Percentiles rank a stretch among this genome's conserved stretches.
phyloP scores from a whole-genome alignment of 495 filamentous ascomycete species.

The Evansstolkia leycettana region DNA sequence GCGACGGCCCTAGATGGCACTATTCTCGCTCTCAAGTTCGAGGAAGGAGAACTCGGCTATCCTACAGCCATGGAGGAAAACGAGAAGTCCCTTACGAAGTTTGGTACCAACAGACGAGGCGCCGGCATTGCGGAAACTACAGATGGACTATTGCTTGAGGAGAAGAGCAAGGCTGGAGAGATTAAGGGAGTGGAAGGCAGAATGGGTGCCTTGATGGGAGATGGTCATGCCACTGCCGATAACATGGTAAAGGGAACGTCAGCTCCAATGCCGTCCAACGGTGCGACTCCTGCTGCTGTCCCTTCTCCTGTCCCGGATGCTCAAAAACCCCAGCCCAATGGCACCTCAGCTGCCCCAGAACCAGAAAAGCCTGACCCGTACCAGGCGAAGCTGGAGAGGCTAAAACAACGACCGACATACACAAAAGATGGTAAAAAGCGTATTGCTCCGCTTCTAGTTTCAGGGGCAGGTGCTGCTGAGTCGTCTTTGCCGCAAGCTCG shows the following conservation, averaged over 20 bases:
- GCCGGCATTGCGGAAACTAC: conserved; percentile 85
- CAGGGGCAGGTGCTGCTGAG: conserved; percentile 66
- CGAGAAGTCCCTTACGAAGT: conserved; percentile 83
- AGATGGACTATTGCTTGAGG: conserved; percentile 75
- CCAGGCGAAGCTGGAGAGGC: conserved; percentile 55
- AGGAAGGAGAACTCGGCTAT: conserved; percentile 61
- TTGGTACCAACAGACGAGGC: conserved; percentile 71
- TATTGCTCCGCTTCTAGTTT: conserved; percentile 83
- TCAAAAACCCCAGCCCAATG: conserved; percentile 28
- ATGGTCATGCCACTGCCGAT: conserved; percentile 31
- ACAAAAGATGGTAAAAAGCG: conserved; percentile 97
- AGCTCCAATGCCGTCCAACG: conserved; percentile 23
- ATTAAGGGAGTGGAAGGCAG: conserved; percentile 77
- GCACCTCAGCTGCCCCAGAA: conserved; percentile 28
- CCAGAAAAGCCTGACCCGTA: conserved; percentile 47
- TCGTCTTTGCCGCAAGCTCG: conserved; percentile 80
- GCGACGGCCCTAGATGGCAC: conserved; percentile 78
- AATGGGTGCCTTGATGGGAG: conserved; percentile 97
- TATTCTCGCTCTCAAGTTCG: conserved; percentile 64
- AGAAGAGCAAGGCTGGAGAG: conserved; percentile 83
- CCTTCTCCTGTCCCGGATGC: conserved; percentile 22
- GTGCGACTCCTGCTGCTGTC: conserved; percentile 26
- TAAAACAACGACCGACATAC: conserved; percentile 85
- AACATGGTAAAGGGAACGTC: conserved; percentile 31
- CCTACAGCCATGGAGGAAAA: conserved; percentile 73